Base-by-base conservation (phyloP, 345 rosid species). In the rapeseed (Brassica napus) region DNA sequence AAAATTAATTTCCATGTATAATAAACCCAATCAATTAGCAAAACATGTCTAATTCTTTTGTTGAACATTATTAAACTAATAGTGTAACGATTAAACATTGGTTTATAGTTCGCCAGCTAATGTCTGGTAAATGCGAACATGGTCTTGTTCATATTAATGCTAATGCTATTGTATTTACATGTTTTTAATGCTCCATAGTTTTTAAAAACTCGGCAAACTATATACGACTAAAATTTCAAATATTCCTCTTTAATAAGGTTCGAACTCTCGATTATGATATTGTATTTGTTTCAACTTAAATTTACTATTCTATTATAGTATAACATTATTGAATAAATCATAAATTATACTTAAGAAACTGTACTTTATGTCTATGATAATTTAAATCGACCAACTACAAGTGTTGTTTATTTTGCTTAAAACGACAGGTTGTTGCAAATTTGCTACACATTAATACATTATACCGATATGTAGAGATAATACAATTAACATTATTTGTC, bases 121-220 rank as follows among this genome's bases (percentile, higher is more conserved):
- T 18, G 66, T 77, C 21, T 9, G 71, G 60, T 77, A 64, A 77
- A 77, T 71, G 66, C 66, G 6, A 77, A 77, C 81, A 77, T 37
- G 65, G 65, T 71, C 71, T 64, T 52, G 69, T 69, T 32, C 49
- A 34, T 69, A 47, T 18, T 68, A 60, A 31, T 76, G 55, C 14
- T 32, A 23, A 14, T 11, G n/a, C 16, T 47, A 47, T 47, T 47
- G 55, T 58, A 1, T 59, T 23, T 10, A 59, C n/a, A 14, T 24
- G 34, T 24, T 60, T 59, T 21, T 3, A 0, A 28, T 59, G 6
- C n/a, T 59, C 32, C n/a, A 59, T 10, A 59, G 31, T 23, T 59
- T 59, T 59, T 57, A 3, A 4, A 34, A 11, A 3, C 0, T 47
- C 55, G 6, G 16, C 55, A 47, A 47, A 47, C 16, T 14, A 47